phyloP scores from a whole-genome alignment of 2,329 filamentous ascomycete species.

The Plenodomus lindquistii region DNA sequence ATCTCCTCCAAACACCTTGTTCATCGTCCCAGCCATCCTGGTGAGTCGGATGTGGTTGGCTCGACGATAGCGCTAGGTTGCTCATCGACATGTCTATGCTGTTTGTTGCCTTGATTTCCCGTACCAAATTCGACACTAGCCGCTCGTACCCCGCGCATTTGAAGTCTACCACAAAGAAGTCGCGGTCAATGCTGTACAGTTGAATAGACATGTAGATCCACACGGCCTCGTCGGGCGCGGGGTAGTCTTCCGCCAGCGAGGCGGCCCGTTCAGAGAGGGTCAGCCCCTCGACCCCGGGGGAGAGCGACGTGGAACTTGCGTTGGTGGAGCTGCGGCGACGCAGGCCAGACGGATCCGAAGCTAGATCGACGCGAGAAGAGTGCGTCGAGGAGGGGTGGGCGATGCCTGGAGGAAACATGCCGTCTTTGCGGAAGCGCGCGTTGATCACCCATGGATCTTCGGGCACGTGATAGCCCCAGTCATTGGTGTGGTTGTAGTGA shows the following conservation, averaged over 20 bases:
- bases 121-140: conserved; percentile 58
- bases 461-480: conserved; percentile 77
- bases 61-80: conserved; percentile 19
- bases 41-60: conserved; percentile 18
- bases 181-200: conserved; percentile 70
- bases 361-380: conserved; percentile 53
- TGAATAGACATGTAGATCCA: conserved; percentile 93
- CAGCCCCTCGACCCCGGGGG: conserved; percentile 36
- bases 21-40: conserved; percentile 41
- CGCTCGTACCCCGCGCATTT: conserved; percentile 98
- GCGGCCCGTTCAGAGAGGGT: conserved; percentile 15
- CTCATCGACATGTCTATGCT: conserved; percentile 17
- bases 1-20: conserved; percentile 38
- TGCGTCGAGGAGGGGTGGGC: conserved; percentile 56
- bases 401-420: conserved; percentile 63
- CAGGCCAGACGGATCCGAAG: conserved; percentile 26
- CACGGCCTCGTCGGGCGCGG: conserved; percentile 67
- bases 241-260: conserved; percentile 30
- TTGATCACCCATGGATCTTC: conserved; percentile 95
- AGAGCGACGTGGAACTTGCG: conserved; percentile 32
- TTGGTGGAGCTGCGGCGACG: conserved; percentile 40
- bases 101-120: conserved; percentile 40
- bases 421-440: conserved; percentile 83
- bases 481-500: conserved; percentile 52
- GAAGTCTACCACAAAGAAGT: conserved; percentile 96